Conservation (phyloP, 495 filamentous ascomycete genomes). For the Penicillium lividum region DNA sequence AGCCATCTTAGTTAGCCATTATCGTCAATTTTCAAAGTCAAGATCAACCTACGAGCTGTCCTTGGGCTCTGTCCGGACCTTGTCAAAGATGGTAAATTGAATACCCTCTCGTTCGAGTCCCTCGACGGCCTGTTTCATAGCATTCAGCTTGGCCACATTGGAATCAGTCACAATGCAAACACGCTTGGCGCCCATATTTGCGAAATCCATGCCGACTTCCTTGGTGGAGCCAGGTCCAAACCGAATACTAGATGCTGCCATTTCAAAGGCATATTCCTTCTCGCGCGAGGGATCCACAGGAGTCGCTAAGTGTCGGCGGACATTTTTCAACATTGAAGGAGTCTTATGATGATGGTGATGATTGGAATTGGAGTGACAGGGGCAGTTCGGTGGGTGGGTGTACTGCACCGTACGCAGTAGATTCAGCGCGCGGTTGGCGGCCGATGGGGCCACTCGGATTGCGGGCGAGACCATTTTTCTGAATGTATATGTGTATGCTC, state of each 20-base stretch:
- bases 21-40: neutral
- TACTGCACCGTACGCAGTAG: slow-evolving; percentile 88
- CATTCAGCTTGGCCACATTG: slow-evolving; percentile 74
- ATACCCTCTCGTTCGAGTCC: slow-evolving; percentile 75
- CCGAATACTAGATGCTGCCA: slow-evolving; percentile 89
- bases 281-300: slow-evolving; percentile 68
- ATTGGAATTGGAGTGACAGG: slow-evolving; percentile 85
- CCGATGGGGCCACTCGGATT: slow-evolving; percentile 63
- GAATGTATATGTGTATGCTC: slow-evolving; percentile 5
- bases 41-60: slow-evolving; percentile 70
- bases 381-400: slow-evolving; percentile 84
- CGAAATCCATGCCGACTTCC: slow-evolving; percentile 98
- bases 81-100: slow-evolving; percentile 75
- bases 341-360: slow-evolving; percentile 66
- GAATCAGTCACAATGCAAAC: slow-evolving; percentile 90
- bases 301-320: slow-evolving; percentile 66
- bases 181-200: slow-evolving; percentile 81
- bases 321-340: slow-evolving; percentile 53
- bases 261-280: slow-evolving; percentile 98
- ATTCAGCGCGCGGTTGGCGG: slow-evolving; percentile 73
- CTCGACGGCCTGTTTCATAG: slow-evolving; percentile 82
- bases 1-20: neutral
- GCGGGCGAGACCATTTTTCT: slow-evolving; percentile 49
- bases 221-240: slow-evolving; percentile 92
- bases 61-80: slow-evolving; percentile 84